phyloP scores from a whole-genome alignment of 345 rosid species.

The Dipteronia sinensis region DNA sequence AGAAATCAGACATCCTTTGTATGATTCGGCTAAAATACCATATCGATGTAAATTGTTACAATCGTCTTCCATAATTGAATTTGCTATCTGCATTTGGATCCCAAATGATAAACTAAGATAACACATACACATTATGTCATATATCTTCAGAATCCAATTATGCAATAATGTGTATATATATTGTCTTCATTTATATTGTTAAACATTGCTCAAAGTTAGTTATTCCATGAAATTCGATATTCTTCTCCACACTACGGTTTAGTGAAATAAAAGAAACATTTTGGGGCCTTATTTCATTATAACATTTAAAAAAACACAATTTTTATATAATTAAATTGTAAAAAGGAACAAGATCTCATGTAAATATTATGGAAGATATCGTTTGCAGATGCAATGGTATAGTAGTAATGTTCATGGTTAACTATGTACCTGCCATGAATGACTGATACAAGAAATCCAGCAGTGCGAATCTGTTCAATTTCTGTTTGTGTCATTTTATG shows the following conservation, averaged over 20 bases:
- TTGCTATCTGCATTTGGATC: background rate
- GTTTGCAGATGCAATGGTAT: background rate
- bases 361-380: too few relatives aligned
- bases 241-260: background rate
- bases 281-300: background rate
- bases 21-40: background rate
- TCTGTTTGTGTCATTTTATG: constrained; percentile 72
- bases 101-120: background rate
- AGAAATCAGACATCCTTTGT: background rate
- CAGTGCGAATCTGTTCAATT: constrained; percentile 62
- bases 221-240: background rate
- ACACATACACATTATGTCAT: background rate
- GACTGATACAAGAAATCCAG: constrained; percentile 85
- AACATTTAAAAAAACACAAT: background rate
- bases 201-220: background rate
- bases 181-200: background rate
- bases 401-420: background rate
- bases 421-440: constrained; percentile 87
- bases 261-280: background rate
- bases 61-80: background rate
- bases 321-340: background rate
- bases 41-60: too few relatives aligned
- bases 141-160: background rate
- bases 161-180: background rate
- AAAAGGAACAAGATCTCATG: background rate